phyloP scores from a whole-genome alignment of 139 green algal species.

The Yamagishiella unicocca region DNA sequence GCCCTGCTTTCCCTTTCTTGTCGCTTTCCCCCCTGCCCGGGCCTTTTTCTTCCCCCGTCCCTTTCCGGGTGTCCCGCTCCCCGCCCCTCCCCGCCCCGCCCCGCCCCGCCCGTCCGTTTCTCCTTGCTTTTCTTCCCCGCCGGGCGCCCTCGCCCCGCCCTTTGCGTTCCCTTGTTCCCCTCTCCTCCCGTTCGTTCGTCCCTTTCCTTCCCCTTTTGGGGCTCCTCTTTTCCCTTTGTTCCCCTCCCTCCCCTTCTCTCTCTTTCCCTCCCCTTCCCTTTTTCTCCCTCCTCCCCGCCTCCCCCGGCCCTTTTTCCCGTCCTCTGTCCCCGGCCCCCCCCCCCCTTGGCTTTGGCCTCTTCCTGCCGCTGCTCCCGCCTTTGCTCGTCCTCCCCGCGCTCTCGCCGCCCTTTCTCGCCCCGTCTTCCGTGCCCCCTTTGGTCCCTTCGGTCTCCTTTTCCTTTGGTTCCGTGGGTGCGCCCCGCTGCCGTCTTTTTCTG shows the following conservation, averaged over 20 bases:
- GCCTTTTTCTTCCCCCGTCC: background rate
- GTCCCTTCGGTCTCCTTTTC: background rate
- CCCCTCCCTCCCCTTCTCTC: background rate
- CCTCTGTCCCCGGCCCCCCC: background rate
- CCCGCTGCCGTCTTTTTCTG: background rate
- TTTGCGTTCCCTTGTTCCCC: slow-evolving; percentile 3
- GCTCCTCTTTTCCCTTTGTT: background rate
- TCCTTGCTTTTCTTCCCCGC: background rate
- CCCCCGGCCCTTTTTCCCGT: slow-evolving; percentile 18
- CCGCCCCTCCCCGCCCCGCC: background rate
- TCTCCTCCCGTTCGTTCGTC: background rate
- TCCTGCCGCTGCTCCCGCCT: background rate
- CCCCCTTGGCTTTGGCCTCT: background rate
- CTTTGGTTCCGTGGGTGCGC: background rate
- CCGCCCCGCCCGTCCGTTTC: background rate
- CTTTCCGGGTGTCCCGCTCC: background rate
- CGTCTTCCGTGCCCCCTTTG: background rate
- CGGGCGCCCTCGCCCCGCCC: too few relatives aligned
- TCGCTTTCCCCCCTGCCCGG: background rate
- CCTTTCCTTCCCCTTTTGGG: background rate
- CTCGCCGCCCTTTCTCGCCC: background rate
- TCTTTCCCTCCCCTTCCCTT: slow-evolving; percentile 21
- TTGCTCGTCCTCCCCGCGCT: background rate
- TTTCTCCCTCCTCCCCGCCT: slow-evolving; percentile 3
- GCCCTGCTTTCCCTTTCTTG: background rate